Evolutionary conservation across 805 yeast species (phyloP), one percentile per base, ranked within the genome.

Genomic region (Tetrapisispora nanseiensis): DNA sequence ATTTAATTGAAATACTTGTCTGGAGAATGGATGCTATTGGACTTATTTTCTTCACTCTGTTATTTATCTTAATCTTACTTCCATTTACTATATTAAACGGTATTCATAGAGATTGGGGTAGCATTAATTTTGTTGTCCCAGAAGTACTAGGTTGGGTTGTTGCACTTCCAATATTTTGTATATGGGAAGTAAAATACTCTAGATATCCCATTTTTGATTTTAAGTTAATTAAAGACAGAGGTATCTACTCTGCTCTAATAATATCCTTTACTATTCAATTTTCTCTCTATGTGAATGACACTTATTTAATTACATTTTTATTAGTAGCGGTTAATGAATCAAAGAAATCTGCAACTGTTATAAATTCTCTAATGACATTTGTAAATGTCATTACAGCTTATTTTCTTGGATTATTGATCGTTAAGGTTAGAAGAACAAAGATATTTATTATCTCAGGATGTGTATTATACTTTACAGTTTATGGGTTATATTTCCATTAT

Each of bases 71-170:
- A 40, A 68, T 82, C 33, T 67, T 82, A 49, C 72, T 75, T 32
- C 87, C 89, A 9, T 71, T 82, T 49, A 80, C 86, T 6, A 57
- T 82, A 24, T 84, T 83, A 7, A 84, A 82, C 44, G 83, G 83
- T 37, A 48, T 61, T 28, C 40, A 56, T 1, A 51, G 62, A 2
- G 63, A 68, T 42, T 82, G 89, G 87, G 52, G 62, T 42, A 63
- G 65, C 42, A 84, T 74, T 4, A 62, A 71, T 33, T 70, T 76
- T 46, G 74, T 82, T 50, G 86, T 69, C 1, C 86, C 86, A 3
- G 65, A 80, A 40, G 80, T 78, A n/a, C 51, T 82, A 43, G 87
- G 59, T 19, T 52, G 61, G 53, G 68, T 74, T 44, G 65, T 66
- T n/a, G 62, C 76, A 13, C 56, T 78, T 45, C 82, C 83, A 1